These are phyloP conservation scores for Phytophthora chlamydospora DNA, from an alignment of 352 stramenopile genomes.

Conservation along the genomic window DNA sequence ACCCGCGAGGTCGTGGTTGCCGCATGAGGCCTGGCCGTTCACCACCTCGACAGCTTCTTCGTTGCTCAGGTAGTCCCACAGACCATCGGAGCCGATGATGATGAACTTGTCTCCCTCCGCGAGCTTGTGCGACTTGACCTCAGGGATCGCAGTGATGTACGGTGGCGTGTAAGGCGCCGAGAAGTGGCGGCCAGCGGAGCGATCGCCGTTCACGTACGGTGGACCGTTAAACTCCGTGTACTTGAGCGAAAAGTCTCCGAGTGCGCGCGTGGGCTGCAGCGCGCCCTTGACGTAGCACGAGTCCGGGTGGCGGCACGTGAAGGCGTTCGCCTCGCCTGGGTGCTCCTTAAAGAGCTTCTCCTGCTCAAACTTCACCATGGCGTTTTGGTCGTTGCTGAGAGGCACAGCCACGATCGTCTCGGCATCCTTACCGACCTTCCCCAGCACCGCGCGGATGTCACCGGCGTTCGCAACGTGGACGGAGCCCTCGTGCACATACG, in stretches of 20 bases:
- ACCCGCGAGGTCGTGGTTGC: slow-evolving; percentile 75
- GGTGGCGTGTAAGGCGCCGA: slow-evolving; percentile 89
- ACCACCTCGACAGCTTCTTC: slow-evolving; percentile 96
- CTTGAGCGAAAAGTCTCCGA: slow-evolving; percentile 95
- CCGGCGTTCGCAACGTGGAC: slow-evolving; percentile 90
- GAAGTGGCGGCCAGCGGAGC: slow-evolving; percentile 88
- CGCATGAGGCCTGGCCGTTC: slow-evolving; percentile 53
- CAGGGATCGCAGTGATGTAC: slow-evolving; percentile 92
- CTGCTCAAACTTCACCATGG: slow-evolving; percentile 88
- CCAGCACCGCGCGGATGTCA: slow-evolving; percentile 85
- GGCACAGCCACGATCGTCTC: slow-evolving; percentile 59
- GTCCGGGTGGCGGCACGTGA: slow-evolving; percentile 90
- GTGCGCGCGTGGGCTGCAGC: slow-evolving; percentile 88
- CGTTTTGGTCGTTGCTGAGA: slow-evolving; percentile 94
- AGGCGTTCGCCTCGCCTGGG: slow-evolving; percentile 89
- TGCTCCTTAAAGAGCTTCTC: slow-evolving; percentile 87
- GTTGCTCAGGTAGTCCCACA: slow-evolving; percentile 98
- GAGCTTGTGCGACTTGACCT: slow-evolving; percentile 74
- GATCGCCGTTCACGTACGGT: slow-evolving; percentile 79
- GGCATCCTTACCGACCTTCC: slow-evolving; percentile 47
- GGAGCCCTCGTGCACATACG: slow-evolving; percentile 71
- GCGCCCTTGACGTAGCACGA: slow-evolving; percentile 95
- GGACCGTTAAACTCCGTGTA: slow-evolving; percentile 93
- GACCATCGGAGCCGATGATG: slow-evolving; percentile 95
- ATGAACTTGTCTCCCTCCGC: slow-evolving; percentile 94